Evolutionary conservation across 1,139 yeast species (phyloP).

Genomic region (Waltiozyma sp.): DNA sequence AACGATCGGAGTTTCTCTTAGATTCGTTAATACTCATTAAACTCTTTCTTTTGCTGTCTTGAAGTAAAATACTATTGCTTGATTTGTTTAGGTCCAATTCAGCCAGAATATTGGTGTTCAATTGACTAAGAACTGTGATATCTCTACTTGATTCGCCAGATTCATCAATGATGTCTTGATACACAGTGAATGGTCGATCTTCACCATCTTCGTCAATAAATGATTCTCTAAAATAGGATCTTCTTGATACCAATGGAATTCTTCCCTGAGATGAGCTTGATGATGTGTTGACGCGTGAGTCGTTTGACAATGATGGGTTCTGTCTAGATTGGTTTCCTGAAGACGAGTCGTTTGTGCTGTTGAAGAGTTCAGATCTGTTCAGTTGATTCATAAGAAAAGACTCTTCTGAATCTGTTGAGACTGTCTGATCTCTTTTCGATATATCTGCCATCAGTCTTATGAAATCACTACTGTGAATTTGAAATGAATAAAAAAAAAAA

Average conservation of each 20-base stretch:
- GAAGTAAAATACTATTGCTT: neutral
- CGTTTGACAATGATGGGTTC: neutral
- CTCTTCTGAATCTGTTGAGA: constrained; percentile 20
- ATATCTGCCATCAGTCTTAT: neutral
- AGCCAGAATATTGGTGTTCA: constrained; percentile 5
- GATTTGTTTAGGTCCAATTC: constrained; percentile 10
- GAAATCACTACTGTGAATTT: neutral
- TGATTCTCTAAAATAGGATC: constrained; percentile 15
- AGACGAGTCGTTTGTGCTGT: constrained; percentile 7
- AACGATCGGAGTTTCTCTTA: neutral
- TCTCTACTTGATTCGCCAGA: constrained; percentile 10
- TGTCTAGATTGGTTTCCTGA: neutral
- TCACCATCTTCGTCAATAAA: constrained; percentile 16
- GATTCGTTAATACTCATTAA: neutral
- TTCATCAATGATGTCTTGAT: constrained; percentile 15
- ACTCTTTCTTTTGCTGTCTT: neutral
- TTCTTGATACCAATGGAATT: constrained; percentile 4
- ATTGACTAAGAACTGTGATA: constrained; percentile 9
- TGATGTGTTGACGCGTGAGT: neutral
- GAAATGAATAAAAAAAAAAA: no score
- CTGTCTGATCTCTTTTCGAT: constrained; percentile 6
- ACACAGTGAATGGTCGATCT: constrained; percentile 12
- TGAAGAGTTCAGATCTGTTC: constrained; percentile 16
- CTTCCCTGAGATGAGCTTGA: constrained; percentile 2
- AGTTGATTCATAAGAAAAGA: constrained; percentile 17